Evolutionary conservation across 345 rosid genomes (phyloP).

Genomic region (Eucalyptus fibrosa): DNA sequence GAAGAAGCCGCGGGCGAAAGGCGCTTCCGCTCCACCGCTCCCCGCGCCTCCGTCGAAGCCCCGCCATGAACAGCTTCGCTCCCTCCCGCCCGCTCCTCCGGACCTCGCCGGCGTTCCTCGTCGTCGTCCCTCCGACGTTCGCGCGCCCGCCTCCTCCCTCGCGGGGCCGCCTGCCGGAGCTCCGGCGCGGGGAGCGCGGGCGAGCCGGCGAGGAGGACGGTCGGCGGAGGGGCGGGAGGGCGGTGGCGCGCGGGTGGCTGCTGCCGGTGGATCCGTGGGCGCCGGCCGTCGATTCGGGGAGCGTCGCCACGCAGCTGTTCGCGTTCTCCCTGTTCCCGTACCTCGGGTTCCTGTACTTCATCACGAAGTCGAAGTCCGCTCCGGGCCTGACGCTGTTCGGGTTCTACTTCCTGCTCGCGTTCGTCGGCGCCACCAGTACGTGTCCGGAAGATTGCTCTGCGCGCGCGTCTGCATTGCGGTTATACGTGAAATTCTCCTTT

Average conservation of each 20-base stretch:
- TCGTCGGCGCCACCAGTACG: constrained; percentile 87
- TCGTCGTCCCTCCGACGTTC: background rate
- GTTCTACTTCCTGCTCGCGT: constrained; percentile 86
- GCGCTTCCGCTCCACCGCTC: background rate
- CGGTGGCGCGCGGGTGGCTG: constrained; percentile 26
- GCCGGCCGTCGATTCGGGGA: constrained; percentile 63
- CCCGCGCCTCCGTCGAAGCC: background rate
- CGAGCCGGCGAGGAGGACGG: background rate
- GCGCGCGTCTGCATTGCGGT: background rate
- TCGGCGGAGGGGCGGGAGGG: background rate
- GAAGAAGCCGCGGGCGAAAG: background rate
- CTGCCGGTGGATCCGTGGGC: constrained; percentile 90
- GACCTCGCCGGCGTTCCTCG: background rate
- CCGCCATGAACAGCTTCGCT: background rate
- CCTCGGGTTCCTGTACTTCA: constrained; percentile 80
- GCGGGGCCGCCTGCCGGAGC: background rate
- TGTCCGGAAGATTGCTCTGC: background rate
- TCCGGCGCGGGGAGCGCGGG: background rate
- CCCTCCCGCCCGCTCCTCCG: background rate
- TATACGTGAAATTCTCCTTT: background rate
- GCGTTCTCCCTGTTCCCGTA: constrained; percentile 77
- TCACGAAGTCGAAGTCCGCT: constrained; percentile 76
- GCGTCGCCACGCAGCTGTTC: constrained; percentile 78
- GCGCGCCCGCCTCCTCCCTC: constrained; percentile 2
- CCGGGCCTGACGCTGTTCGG: constrained; percentile 87